Evolutionary conservation across 257 asterid genomes (phyloP).

Genomic region (Solanum appendiculatum): DNA sequence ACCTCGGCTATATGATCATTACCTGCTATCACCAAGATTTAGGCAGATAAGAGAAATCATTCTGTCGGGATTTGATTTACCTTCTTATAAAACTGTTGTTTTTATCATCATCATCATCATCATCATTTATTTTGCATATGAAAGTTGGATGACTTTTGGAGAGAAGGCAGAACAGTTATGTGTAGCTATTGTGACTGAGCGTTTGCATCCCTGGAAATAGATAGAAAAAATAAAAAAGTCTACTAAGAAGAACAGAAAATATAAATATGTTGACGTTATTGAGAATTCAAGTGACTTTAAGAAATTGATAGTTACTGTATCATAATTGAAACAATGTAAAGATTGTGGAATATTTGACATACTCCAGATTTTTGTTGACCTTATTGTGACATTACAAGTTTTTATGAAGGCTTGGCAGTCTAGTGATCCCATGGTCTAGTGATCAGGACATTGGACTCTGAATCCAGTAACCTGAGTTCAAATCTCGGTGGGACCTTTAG

Average conservation of each 20-base stretch:
- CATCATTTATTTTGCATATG: neutral
- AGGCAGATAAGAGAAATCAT: neutral
- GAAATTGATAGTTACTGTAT: neutral
- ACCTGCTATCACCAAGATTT: neutral
- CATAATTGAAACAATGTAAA: neutral
- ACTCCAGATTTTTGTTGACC: neutral
- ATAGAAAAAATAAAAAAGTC: neutral
- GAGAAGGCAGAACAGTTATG: neutral
- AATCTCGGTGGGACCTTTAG: neutral
- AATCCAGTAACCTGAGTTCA: conserved; percentile 39
- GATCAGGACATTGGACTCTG: conserved; percentile 40
- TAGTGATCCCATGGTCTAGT: conserved; percentile 30
- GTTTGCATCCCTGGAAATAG: neutral
- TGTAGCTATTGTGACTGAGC: neutral
- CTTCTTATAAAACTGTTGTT: neutral
- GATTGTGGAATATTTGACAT: neutral
- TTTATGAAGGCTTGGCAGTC: neutral
- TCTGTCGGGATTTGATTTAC: neutral
- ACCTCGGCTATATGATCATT: neutral
- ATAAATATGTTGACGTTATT: neutral
- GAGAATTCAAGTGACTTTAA: neutral
- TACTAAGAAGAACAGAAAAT: neutral
- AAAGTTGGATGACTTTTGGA: neutral
- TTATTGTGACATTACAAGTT: neutral
- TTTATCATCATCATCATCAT: neutral